These are phyloP conservation scores for Chaetomium olivaceum DNA, from an alignment of 2,329 filamentous ascomycete species.

Conservation along the genomic window DNA sequence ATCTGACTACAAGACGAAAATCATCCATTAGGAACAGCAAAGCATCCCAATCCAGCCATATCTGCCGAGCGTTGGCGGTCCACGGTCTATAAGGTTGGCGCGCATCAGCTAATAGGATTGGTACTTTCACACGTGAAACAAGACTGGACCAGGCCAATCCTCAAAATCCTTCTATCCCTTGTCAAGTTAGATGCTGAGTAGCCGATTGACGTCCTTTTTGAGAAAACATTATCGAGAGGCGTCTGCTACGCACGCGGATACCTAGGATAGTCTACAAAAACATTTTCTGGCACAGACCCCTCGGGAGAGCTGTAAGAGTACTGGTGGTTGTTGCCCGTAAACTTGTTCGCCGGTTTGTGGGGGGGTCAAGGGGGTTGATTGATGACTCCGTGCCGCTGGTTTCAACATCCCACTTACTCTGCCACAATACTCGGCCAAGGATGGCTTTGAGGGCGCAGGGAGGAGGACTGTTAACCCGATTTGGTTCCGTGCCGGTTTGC, in stretches of 20 bases:
- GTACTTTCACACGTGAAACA: background rate
- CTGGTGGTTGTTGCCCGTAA: background rate
- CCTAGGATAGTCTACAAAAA: background rate
- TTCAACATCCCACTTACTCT: background rate
- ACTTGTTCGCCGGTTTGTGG: background rate
- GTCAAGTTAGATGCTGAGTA: background rate
- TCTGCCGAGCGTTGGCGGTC: background rate
- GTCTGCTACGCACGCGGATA: background rate
- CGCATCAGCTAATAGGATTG: background rate
- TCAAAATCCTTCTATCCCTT: background rate
- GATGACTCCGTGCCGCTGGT: background rate
- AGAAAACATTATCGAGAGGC: background rate
- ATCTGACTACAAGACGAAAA: background rate
- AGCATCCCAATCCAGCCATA: background rate
- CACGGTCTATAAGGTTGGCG: background rate
- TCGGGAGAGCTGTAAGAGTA: background rate
- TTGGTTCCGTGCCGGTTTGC: no score
- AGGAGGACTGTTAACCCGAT: no score
- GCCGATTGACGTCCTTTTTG: background rate
- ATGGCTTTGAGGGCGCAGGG: background rate
- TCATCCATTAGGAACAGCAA: background rate
- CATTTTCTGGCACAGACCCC: background rate
- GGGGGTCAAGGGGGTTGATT: background rate
- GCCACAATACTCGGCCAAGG: background rate
- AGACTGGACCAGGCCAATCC: background rate